A percentile compares a stretch with the other conserved stretches of the same genome.
Conservation (phyloP, 2,329 filamentous ascomycete species). For the Periconia digitata region DNA sequence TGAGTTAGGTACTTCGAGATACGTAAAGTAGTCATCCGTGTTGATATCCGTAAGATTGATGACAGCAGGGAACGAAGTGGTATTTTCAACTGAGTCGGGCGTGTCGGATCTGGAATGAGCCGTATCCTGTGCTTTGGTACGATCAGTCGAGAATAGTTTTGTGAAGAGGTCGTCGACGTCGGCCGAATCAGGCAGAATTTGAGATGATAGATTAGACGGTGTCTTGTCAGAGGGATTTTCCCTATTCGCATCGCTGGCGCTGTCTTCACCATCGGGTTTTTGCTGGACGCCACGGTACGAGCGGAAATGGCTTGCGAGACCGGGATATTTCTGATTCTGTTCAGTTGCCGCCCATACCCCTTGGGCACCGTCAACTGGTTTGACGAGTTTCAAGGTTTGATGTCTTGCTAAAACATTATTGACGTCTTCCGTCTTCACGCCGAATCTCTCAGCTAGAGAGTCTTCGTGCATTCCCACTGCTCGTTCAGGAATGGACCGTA, state of each 20-base stretch:
- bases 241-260: too few relatives aligned
- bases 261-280: background rate
- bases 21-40: slow-evolving; percentile 12
- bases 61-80: background rate
- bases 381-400: background rate
- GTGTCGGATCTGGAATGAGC: background rate
- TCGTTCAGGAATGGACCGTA: background rate
- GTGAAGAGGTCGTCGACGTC: background rate
- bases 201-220: too few relatives aligned
- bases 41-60: background rate
- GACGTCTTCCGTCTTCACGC: background rate
- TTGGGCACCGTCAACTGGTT: background rate
- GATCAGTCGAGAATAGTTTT: background rate
- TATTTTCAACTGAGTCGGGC: background rate
- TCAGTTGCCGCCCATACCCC: background rate
- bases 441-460: background rate
- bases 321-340: background rate
- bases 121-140: background rate
- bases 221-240: background rate
- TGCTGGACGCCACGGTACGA: background rate
- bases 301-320: background rate
- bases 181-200: too few relatives aligned
- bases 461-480: background rate
- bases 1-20: slow-evolving; percentile 5
- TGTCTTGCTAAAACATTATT: background rate